A percentile compares a stretch with the other conserved stretches of the same genome.
These are phyloP conservation scores for Phallus indusiatus DNA, from an alignment of 768 basidiomycete genomes.

Conservation along the genomic window DNA sequence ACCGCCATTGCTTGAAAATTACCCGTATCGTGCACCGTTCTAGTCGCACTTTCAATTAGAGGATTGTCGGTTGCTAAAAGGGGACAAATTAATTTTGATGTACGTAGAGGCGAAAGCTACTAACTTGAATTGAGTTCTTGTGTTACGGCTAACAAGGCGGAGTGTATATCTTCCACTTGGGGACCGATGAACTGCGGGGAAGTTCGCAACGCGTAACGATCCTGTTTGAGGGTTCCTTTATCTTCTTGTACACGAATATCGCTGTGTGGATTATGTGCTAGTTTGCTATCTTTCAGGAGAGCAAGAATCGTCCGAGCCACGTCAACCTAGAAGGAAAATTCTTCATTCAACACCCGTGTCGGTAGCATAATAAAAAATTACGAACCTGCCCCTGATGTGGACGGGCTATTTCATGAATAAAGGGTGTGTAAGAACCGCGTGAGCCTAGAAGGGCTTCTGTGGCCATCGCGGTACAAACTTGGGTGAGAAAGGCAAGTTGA, in stretches of 20 bases:
- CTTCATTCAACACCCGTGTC: slow-evolving; percentile 15
- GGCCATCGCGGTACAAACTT: slow-evolving; percentile 20
- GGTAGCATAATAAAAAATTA: neutral
- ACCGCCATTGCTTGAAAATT: slow-evolving; percentile 19
- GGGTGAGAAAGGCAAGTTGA: slow-evolving; percentile 23
- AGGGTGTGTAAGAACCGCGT: slow-evolving; percentile 16
- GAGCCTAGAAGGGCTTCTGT: slow-evolving; percentile 24
- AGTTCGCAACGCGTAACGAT: slow-evolving; percentile 17
- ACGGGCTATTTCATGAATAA: slow-evolving; percentile 36
- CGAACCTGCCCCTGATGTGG: slow-evolving; percentile 75
- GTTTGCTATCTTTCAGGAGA: slow-evolving; percentile 15
- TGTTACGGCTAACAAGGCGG: slow-evolving; percentile 16
- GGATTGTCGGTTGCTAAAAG: slow-evolving; percentile 25
- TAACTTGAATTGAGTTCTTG: slow-evolving; percentile 23
- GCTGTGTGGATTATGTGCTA: slow-evolving; percentile 19
- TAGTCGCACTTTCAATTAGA: slow-evolving; percentile 17
- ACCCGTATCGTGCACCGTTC: slow-evolving; percentile 10
- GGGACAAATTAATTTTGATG: slow-evolving; percentile 18
- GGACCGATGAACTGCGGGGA: slow-evolving; percentile 24
- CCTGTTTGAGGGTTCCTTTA: slow-evolving; percentile 18
- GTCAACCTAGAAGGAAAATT: slow-evolving; percentile 20
- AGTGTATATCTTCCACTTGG: slow-evolving; percentile 19
- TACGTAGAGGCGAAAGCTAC: slow-evolving; percentile 11
- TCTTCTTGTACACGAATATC: slow-evolving; percentile 21
- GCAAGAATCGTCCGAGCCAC: slow-evolving; percentile 18